A percentile compares a stretch with the other conserved stretches of the same genome.
phyloP scores from a whole-genome alignment of 140 eudicot genomes.

The Senecio squalidus region DNA sequence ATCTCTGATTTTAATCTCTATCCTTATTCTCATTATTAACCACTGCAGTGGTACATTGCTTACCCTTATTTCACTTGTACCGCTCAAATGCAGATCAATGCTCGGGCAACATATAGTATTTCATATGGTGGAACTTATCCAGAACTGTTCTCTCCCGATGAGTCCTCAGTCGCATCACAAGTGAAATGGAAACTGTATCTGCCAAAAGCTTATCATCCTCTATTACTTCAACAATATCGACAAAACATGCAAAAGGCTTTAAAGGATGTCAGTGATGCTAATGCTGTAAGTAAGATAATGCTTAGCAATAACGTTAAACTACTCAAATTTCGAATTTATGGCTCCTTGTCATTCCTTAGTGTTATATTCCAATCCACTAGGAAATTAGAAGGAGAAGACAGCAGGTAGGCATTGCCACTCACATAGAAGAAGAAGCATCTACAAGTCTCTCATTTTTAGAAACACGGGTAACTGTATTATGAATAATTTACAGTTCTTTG shows the following conservation, averaged over 20 bases:
- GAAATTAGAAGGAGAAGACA: constrained; percentile 85
- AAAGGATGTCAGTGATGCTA: constrained; percentile 64
- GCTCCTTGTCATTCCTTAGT: constrained; percentile 3
- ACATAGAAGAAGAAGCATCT: constrained; percentile 47
- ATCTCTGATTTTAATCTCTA: neutral
- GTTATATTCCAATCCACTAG: constrained; percentile 31
- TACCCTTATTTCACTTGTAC: constrained; percentile 20
- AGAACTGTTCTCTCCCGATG: constrained; percentile 47
- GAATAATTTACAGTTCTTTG: constrained; percentile 1
- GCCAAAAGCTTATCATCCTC: constrained; percentile 87
- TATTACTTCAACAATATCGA: constrained; percentile 72
- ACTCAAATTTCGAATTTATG: constrained; percentile 6
- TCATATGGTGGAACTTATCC: constrained; percentile 82
- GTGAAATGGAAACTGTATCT: constrained; percentile 72
- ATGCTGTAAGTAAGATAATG: constrained; percentile 53
- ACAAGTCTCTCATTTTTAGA: constrained; percentile 47
- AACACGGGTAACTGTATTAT: constrained; percentile 39
- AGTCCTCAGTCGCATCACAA: constrained; percentile 22
- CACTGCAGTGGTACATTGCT: too few relatives aligned
- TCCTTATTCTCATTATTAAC: too few relatives aligned
- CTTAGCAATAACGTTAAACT: constrained; percentile 2
- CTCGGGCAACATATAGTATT: constrained; percentile 86
- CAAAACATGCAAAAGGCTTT: constrained; percentile 52
- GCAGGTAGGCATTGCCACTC: constrained; percentile 41
- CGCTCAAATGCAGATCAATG: constrained; percentile 61